Conservation (phyloP, 2,329 filamentous ascomycete species). For the Aureobasidium melanogenum region DNA sequence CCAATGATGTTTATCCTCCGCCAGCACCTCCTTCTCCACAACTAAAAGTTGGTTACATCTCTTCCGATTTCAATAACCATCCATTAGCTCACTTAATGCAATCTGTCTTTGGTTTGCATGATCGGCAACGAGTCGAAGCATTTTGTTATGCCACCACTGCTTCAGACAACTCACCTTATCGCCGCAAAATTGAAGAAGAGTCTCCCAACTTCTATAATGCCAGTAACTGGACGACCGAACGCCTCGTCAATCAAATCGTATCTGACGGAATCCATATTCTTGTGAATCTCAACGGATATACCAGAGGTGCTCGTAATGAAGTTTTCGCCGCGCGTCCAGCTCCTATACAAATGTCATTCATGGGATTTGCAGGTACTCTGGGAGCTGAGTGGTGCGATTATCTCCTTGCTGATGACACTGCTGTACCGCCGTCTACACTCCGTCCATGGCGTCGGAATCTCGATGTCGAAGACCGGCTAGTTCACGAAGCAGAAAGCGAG, state of each 20-base stretch:
- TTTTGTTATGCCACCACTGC: conserved; percentile 93
- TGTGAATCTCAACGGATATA: conserved; percentile 97
- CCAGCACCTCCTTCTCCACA: conserved; percentile 72
- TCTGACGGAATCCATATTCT: conserved; percentile 86
- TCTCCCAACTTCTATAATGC: conserved; percentile 86
- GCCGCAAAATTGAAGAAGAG: conserved; percentile 86
- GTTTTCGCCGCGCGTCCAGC: conserved; percentile 91
- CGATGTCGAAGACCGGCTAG: conserved; percentile 57
- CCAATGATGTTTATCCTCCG: conserved; percentile 70
- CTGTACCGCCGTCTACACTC: conserved; percentile 73
- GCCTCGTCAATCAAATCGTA: conserved; percentile 76
- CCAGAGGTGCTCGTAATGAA: conserved; percentile 90
- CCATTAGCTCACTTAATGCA: conserved; percentile 96
- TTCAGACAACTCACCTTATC: conserved; percentile 81
- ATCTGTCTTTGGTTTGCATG: conserved; percentile 90
- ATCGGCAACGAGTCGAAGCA: conserved; percentile 63
- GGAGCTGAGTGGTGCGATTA: conserved; percentile 99
- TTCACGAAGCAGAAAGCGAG: conserved; percentile 53
- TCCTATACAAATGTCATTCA: conserved; percentile 98
- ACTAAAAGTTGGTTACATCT: conserved; percentile 91
- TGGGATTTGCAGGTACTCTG: conserved; percentile 94
- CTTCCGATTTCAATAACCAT: conserved; percentile 98
- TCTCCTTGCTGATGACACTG: conserved; percentile 79
- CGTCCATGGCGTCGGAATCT: conserved; percentile 70
- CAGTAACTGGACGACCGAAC: conserved; percentile 76